Percentiles rank a stretch among this genome's conserved stretches.
These are phyloP conservation scores for Raddia distichophylla DNA, from an alignment of 176 grass and related monocot genomes.

Conservation along the genomic window DNA sequence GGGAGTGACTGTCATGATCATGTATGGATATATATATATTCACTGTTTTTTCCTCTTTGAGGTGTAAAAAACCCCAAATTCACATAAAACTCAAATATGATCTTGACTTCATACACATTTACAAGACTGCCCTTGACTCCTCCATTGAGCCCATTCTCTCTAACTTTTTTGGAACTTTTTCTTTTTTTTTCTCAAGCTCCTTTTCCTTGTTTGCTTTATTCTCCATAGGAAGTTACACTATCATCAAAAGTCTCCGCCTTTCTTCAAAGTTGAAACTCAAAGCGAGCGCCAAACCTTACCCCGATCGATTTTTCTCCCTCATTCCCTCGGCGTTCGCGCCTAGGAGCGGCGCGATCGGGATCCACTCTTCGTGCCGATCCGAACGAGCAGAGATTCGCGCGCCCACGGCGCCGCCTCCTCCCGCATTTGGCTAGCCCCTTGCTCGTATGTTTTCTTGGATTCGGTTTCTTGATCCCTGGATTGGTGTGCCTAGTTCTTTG, in stretches of 20 bases:
- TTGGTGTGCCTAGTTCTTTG: slow-evolving; percentile 4
- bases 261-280: not conserved
- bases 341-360: slow-evolving; percentile 1
- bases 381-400: slow-evolving; percentile 27
- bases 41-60: too few relatives aligned
- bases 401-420: not conserved
- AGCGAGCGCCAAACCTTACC: slow-evolving; percentile 21
- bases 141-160: too few relatives aligned
- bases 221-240: slow-evolving; percentile 46
- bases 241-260: not conserved
- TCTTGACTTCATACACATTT: not conserved
- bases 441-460: slow-evolving; percentile 38
- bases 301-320: slow-evolving; percentile 12
- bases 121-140: slow-evolving; percentile 12
- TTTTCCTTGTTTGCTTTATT: too few relatives aligned
- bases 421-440: slow-evolving; percentile 35
- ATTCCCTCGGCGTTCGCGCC: not conserved
- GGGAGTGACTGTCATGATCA: too few relatives aligned
- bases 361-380: slow-evolving; percentile 9
- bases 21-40: too few relatives aligned
- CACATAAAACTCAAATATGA: too few relatives aligned
- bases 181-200: not conserved
- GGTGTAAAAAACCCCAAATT: too few relatives aligned
- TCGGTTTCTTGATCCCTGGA: slow-evolving; percentile 37
- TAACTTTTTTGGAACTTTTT: not conserved